Evolutionary conservation across 2,329 filamentous ascomycete genomes (phyloP).

Genomic region (Talaromyces pinophilus): DNA sequence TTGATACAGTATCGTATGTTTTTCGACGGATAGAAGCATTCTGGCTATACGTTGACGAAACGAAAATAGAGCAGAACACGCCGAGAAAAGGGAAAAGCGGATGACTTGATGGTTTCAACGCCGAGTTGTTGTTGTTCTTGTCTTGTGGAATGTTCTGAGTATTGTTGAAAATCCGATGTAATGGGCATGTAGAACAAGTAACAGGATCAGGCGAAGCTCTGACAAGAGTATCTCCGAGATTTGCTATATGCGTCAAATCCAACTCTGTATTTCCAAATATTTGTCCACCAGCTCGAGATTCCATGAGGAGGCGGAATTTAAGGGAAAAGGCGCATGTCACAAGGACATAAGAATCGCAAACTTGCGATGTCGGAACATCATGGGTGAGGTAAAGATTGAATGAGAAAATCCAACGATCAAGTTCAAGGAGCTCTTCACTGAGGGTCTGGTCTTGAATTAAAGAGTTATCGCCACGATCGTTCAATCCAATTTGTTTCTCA

Average conservation of each 20-base stretch:
- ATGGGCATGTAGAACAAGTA: not conserved
- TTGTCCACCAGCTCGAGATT: not conserved
- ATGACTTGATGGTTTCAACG: not conserved
- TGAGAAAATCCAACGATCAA: slow-evolving; percentile 19
- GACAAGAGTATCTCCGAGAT: slow-evolving; percentile 17
- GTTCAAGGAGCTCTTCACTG: slow-evolving; percentile 8
- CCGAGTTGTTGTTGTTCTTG: not conserved
- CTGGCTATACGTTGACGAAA: slow-evolving; percentile 10
- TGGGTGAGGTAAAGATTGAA: slow-evolving; percentile 19
- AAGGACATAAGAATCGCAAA: slow-evolving; percentile 9
- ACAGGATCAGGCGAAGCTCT: not conserved
- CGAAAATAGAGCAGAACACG: slow-evolving; percentile 19
- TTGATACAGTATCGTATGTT: slow-evolving; percentile 8
- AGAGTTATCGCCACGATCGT: not conserved
- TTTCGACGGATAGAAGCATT: slow-evolving; percentile 8
- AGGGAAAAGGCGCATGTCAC: slow-evolving; percentile 18
- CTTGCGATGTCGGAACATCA: not conserved
- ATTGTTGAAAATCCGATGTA: slow-evolving; percentile 8
- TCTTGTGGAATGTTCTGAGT: not conserved
- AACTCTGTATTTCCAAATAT: not conserved
- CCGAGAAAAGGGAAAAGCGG: slow-evolving; percentile 15
- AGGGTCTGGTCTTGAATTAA: not conserved
- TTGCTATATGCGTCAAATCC: slow-evolving; percentile 19
- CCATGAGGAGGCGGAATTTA: slow-evolving; percentile 17
- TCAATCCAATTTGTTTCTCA: not conserved